phyloP scores from a whole-genome alignment of 108 stramenopile species.

The Pseudonitzschia multiseries region DNA sequence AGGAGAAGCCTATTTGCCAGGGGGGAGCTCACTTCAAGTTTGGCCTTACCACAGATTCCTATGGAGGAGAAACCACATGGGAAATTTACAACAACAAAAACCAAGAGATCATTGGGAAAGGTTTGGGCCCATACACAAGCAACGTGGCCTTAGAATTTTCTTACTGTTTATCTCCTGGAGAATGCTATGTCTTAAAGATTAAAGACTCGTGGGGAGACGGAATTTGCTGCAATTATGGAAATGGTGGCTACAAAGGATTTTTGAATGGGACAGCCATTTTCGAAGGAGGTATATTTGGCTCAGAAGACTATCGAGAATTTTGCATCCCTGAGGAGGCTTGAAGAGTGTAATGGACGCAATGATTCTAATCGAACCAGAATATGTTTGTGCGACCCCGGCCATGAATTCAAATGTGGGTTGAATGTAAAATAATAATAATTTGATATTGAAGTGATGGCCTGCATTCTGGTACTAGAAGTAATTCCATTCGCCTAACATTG shows the following conservation, averaged over 20 bases:
- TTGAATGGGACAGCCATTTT: constrained; percentile 30
- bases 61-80: constrained; percentile 6
- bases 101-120: background rate
- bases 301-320: constrained; percentile 10
- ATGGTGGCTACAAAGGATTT: constrained; percentile 36
- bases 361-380: no score
- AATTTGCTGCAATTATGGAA: constrained; percentile 33
- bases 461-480: no score
- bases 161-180: background rate
- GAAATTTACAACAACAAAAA: background rate
- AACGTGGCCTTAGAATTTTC: background rate
- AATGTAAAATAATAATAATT: no score
- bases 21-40: background rate
- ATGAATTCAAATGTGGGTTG: no score
- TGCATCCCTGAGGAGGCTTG: background rate
- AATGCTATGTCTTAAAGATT: constrained; percentile 11
- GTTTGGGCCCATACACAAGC: background rate
- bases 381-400: no score
- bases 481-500: no score
- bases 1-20: background rate
- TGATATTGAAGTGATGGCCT: no score
- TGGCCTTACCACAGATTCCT: background rate
- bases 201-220: constrained; percentile 13
- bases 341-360: background rate
- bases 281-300: constrained; percentile 38